Base-by-base conservation (phyloP, 2,329 filamentous ascomycete species). In the Clonostachys rosea region DNA sequence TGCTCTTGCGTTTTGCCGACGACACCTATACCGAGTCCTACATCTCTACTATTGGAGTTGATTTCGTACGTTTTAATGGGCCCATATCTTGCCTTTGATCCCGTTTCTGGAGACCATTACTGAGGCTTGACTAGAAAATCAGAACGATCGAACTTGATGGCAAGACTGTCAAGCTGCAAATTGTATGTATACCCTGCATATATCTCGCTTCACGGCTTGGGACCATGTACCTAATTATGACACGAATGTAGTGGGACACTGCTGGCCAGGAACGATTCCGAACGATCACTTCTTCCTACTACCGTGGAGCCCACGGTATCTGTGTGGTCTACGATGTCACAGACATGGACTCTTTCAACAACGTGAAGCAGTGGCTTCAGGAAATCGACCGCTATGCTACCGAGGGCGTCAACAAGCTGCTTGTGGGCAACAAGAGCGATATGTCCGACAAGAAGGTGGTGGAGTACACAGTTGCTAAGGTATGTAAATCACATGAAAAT, bases 371-470 rank as follows among this genome's bases (percentile, higher is more conserved):
- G 81, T 99, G 94, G 94, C 84, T 99, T 53, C 94, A 99, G 73
- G 94, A 99, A 78, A 99, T 99, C 62, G 94, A 99, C 78, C 86
- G 94, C 70, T 97, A 99, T 65, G 94, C 94, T 60, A 99, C 94
- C 58, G 94, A 99, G 75, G 94, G 94, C 56, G 94, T 99, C 66
- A 99, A 99, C 84, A 99, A 99, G 83, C 82, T 99, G 57, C 85
- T 99, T 52, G 92, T 99, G 53, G 94, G 94, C 66, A 99, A 99
- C 87, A 99, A 99, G 87, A 96, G 91, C 75, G 94, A 99, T 88
- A 97, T 99, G 91, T 85, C 92, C 50, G 94, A 99, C 76, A 99
- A 99, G 88, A 99, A 97, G 81, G 94, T 97, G 39, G 94, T 99
- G 53, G 94, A 99, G 73, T 99, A 99, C 83, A 95, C 91, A 55